Conservation (phyloP, 805 yeast genomes). For the Yamadazyma tumulicola region DNA sequence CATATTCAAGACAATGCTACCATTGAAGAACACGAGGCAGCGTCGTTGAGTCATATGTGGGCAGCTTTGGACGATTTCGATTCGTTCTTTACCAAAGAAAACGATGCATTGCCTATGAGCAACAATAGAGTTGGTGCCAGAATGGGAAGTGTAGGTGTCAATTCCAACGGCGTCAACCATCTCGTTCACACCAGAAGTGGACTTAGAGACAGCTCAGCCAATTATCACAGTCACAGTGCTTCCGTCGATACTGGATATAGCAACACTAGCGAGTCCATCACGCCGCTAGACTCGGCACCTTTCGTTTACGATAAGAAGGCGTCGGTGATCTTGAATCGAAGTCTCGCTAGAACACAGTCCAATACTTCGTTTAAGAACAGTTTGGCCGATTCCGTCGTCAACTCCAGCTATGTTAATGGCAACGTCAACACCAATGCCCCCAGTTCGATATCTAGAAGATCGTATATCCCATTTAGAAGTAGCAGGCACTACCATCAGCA, state of each 20-base stretch:
- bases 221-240: constrained; percentile 43
- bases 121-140: constrained; percentile 2
- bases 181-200: neutral
- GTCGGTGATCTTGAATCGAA: constrained; percentile 66
- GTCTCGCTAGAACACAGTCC: constrained; percentile 70
- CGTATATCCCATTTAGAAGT: constrained; percentile 41
- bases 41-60: constrained; percentile 84
- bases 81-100: constrained; percentile 71
- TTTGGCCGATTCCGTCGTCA: constrained; percentile 60
- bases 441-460: constrained; percentile 21
- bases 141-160: neutral
- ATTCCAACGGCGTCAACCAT: constrained; percentile 1
- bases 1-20: constrained; percentile 48
- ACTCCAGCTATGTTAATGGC: constrained; percentile 8
- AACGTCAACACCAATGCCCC: constrained; percentile 6
- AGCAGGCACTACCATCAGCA: constrained; percentile 18
- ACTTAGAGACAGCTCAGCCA: neutral
- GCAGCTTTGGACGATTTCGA: constrained; percentile 88
- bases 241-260: constrained; percentile 62
- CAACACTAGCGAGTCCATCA: constrained; percentile 38
- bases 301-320: constrained; percentile 78
- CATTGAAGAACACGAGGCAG: constrained; percentile 59
- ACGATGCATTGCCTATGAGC: constrained; percentile 10
- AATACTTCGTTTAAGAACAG: constrained; percentile 74
- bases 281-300: constrained; percentile 69